Percentiles rank a stretch among this genome's conserved stretches.
Evolutionary conservation across 805 yeast species (phyloP).

Genomic region (Maudiozyma barnettii): DNA sequence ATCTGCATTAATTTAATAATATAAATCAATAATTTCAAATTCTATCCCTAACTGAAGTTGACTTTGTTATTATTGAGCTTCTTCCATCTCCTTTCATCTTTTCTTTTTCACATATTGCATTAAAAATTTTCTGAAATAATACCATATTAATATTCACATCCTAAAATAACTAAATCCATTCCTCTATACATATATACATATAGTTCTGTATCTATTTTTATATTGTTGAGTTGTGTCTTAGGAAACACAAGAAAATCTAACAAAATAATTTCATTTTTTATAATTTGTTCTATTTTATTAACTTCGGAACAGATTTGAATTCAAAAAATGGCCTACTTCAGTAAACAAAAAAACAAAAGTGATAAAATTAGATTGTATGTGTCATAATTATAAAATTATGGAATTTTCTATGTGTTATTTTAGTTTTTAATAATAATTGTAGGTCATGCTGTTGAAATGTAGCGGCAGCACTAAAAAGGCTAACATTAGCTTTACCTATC

Average conservation of each 20-base stretch:
- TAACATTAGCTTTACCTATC: no score
- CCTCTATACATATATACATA: background rate
- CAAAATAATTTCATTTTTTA: background rate
- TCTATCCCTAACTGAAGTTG: no score
- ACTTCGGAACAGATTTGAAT: background rate
- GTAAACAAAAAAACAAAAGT: background rate
- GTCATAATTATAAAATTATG: no score
- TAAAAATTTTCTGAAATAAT: background rate
- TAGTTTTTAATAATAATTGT: no score
- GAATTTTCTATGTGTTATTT: no score
- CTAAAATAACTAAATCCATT: background rate
- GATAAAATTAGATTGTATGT: background rate
- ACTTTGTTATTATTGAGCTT: background rate
- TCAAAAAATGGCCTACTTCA: background rate
- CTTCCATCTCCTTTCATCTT: background rate
- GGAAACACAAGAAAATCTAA: background rate
- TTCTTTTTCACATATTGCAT: background rate
- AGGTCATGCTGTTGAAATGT: no score
- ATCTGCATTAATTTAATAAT: background rate
- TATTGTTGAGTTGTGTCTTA: background rate
- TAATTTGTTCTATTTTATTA: background rate
- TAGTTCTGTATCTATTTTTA: background rate
- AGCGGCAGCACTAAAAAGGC: no score
- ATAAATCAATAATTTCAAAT: background rate
- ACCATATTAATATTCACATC: constrained; percentile 1